Evolutionary conservation across 1,139 yeast species (phyloP).

Genomic region (Candida albicans): DNA sequence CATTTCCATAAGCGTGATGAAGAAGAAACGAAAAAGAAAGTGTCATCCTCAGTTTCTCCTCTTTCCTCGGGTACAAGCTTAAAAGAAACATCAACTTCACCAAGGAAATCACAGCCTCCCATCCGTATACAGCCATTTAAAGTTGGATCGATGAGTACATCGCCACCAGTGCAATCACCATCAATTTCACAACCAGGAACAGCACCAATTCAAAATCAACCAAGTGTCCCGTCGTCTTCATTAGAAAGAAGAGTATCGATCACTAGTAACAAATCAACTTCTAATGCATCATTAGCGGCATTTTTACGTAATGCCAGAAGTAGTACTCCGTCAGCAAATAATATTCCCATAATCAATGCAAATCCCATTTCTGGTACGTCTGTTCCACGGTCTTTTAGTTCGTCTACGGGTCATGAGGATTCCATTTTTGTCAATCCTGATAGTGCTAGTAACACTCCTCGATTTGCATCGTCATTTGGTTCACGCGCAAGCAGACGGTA

Average conservation of each 20-base stretch:
- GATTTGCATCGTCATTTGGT: slow-evolving; percentile 58
- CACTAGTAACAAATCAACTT: slow-evolving; percentile 50
- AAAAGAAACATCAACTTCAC: slow-evolving; percentile 21
- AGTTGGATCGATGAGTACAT: slow-evolving; percentile 58
- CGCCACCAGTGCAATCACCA: slow-evolving; percentile 42
- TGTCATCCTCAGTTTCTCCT: slow-evolving; percentile 24
- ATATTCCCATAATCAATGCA: slow-evolving; percentile 25
- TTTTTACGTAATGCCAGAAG: slow-evolving; percentile 50
- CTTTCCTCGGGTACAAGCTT: slow-evolving; percentile 1
- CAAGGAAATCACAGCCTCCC: slow-evolving; percentile 19
- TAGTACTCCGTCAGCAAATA: slow-evolving; percentile 32
- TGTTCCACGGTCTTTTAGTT: slow-evolving; percentile 41
- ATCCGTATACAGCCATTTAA: slow-evolving; percentile 58
- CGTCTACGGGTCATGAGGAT: slow-evolving; percentile 42
- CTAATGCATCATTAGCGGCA: slow-evolving; percentile 57
- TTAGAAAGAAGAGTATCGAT: slow-evolving; percentile 45
- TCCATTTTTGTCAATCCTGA: slow-evolving; percentile 24
- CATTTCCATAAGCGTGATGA: slow-evolving; percentile 40
- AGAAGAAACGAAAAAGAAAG: slow-evolving; percentile 3
- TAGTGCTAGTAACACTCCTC: slow-evolving; percentile 34
- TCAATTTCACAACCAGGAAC: slow-evolving; percentile 21
- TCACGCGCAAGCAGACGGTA: slow-evolving; percentile 49
- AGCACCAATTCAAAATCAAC: slow-evolving; percentile 19
- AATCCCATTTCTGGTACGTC: slow-evolving; percentile 20
- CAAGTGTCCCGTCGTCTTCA: slow-evolving; percentile 21